A percentile compares a stretch with the other conserved stretches of the same genome.
phyloP scores from a whole-genome alignment of 306 rosid genomes.

The Gastrolobium villosum region DNA sequence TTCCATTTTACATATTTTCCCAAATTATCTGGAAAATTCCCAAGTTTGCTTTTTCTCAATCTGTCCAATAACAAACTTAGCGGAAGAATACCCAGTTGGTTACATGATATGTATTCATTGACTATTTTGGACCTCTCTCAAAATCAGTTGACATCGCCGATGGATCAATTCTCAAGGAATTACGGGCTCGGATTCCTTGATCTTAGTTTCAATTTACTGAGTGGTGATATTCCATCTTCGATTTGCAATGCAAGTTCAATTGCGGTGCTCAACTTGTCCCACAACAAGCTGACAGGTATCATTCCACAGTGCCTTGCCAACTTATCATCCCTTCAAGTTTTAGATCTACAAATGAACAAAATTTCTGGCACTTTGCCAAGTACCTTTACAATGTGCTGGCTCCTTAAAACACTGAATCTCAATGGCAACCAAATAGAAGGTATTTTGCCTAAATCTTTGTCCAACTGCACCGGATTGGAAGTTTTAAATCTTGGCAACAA shows the following conservation, averaged over 20 bases:
- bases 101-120: neutral
- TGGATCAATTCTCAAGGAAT: neutral
- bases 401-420: conserved; percentile 16
- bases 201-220: conserved; percentile 16
- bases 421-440: conserved; percentile 46
- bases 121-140: neutral
- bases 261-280: neutral
- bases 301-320: conserved; percentile 43
- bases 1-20: no score
- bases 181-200: neutral
- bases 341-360: conserved; percentile 41
- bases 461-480: neutral
- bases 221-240: neutral
- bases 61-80: neutral
- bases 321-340: neutral
- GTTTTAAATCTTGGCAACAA: conserved; percentile 42
- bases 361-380: conserved; percentile 36
- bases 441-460: conserved; percentile 33
- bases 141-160: neutral
- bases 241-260: neutral
- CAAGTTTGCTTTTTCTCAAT: neutral
- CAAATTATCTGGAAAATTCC: neutral
- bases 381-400: neutral
- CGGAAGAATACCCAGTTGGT: conserved; percentile 2
- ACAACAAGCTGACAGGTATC: neutral